Conservation (phyloP, 1,284 basidiomycete species). For the Ceratobasidium sp. region DNA sequence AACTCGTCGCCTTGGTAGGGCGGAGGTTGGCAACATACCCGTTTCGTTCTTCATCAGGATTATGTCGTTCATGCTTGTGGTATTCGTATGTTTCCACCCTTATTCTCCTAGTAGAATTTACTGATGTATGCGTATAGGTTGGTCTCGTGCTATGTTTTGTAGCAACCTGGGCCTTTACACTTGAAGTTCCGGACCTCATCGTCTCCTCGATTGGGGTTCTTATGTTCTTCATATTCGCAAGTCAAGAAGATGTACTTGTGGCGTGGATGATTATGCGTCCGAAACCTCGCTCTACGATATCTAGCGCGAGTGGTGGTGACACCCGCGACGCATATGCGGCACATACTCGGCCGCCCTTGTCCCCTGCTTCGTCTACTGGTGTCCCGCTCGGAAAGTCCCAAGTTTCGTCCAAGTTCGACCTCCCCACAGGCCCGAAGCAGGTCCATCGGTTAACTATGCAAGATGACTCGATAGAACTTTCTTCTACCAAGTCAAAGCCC, state of each 20-base stretch:
- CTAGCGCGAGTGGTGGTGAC: not conserved
- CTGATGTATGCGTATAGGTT: not conserved
- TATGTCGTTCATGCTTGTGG: slow-evolving; percentile 23
- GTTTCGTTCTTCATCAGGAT: slow-evolving; percentile 30
- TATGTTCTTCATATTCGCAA: slow-evolving; percentile 36
- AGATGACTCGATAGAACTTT: not conserved
- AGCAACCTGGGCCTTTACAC: slow-evolving; percentile 6
- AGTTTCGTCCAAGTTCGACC: not conserved
- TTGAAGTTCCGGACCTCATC: slow-evolving; percentile 31
- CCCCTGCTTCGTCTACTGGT: not conserved
- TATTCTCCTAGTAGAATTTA: not conserved
- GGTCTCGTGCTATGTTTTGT: slow-evolving; percentile 27
- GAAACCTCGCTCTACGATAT: not conserved
- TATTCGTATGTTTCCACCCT: not conserved
- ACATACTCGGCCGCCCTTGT: not conserved
- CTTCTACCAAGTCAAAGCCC: not conserved
- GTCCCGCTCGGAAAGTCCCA: slow-evolving; percentile 6
- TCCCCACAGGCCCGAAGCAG: not conserved
- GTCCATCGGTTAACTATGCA: not conserved
- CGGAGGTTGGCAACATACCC: slow-evolving; percentile 33
- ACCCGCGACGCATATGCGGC: not conserved
- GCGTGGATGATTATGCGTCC: slow-evolving; percentile 21
- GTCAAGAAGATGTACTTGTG: slow-evolving; percentile 20
- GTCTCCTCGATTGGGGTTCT: slow-evolving; percentile 10
- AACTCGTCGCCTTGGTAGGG: slow-evolving; percentile 10